A percentile compares a stretch with the other conserved stretches of the same genome.
phyloP scores from a whole-genome alignment of 805 yeast species.

The Lipomyces mesembrius region DNA sequence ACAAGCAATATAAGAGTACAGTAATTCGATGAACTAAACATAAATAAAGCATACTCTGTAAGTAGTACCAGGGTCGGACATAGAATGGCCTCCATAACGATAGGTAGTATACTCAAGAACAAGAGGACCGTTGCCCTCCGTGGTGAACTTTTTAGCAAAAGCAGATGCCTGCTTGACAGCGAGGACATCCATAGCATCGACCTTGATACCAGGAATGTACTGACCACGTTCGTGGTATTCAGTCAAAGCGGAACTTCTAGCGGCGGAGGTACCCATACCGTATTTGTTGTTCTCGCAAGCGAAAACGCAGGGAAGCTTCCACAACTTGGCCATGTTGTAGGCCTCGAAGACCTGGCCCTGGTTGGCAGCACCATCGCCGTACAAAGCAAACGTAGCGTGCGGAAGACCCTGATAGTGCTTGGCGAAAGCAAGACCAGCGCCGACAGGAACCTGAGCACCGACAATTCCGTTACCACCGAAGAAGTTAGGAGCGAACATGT shows the following conservation, averaged over 20 bases:
- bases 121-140: conserved; percentile 92
- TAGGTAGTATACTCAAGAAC: conserved; percentile 97
- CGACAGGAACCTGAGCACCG: conserved; percentile 98
- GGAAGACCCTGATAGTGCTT: conserved; percentile 86
- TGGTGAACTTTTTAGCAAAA: conserved; percentile 96
- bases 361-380: conserved; percentile 99
- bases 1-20: background rate
- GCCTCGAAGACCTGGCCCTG: conserved; percentile 99
- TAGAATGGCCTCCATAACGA: conserved; percentile 99
- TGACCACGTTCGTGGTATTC: conserved; percentile 99
- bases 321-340: conserved; percentile 98
- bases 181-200: conserved; percentile 97
- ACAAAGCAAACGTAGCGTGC: conserved; percentile 82
- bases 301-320: conserved; percentile 93
- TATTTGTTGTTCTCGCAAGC: conserved; percentile 99
- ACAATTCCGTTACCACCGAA: conserved; percentile 99
- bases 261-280: conserved; percentile 99
- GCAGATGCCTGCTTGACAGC: conserved; percentile 95
- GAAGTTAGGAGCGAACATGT: conserved; percentile 93
- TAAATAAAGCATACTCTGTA: conserved; percentile 60
- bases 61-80: conserved; percentile 99
- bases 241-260: conserved; percentile 94
- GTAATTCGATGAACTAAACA: too few relatives aligned
- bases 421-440: conserved; percentile 98
- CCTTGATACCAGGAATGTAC: conserved; percentile 97